A percentile compares a stretch with the other conserved stretches of the same genome.
Evolutionary conservation across 1,139 yeast genomes (phyloP).

Genomic region (Lodderomyces beijingensis): DNA sequence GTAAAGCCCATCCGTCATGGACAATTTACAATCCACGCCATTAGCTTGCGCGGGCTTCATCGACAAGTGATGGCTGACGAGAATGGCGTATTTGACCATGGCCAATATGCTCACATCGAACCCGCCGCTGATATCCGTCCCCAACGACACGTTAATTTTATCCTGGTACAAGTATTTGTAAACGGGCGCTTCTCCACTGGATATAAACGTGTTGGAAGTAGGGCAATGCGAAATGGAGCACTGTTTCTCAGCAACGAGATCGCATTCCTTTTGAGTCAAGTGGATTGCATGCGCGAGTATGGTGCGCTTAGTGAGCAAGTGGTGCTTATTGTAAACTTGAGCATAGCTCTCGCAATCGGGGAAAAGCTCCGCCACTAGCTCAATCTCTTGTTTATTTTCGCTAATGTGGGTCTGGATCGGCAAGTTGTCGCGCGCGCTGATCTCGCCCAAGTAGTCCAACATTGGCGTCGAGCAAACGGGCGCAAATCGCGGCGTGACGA

Average conservation of each 20-base stretch:
- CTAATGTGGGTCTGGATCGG: slow-evolving; percentile 89
- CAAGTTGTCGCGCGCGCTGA: slow-evolving; percentile 45
- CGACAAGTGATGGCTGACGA: slow-evolving; percentile 81
- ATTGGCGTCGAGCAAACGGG: slow-evolving; percentile 74
- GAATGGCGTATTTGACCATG: slow-evolving; percentile 71
- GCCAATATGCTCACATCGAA: slow-evolving; percentile 74
- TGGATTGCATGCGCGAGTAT: slow-evolving; percentile 90
- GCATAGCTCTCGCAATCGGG: slow-evolving; percentile 71
- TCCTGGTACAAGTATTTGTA: slow-evolving; percentile 58
- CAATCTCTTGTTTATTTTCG: slow-evolving; percentile 73
- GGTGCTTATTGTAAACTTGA: slow-evolving; percentile 66
- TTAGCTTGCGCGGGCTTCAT: slow-evolving; percentile 36
- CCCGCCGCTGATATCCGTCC: slow-evolving; percentile 94
- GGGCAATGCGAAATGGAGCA: slow-evolving; percentile 94
- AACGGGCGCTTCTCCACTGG: slow-evolving; percentile 89
- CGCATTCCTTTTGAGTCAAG: slow-evolving; percentile 59
- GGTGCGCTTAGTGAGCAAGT: slow-evolving; percentile 59
- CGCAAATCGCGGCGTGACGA: slow-evolving; percentile 91
- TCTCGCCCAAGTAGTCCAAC: slow-evolving; percentile 58
- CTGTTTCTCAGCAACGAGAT: slow-evolving; percentile 46
- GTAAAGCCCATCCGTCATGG: slow-evolving; percentile 68
- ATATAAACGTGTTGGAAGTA: slow-evolving; percentile 79
- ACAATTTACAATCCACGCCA: slow-evolving; percentile 35
- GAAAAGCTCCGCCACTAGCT: slow-evolving; percentile 68
- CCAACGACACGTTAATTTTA: slow-evolving; percentile 74